Base-by-base conservation (phyloP, 1,284 basidiomycete genomes). In the Ganoderma meredithae region DNA sequence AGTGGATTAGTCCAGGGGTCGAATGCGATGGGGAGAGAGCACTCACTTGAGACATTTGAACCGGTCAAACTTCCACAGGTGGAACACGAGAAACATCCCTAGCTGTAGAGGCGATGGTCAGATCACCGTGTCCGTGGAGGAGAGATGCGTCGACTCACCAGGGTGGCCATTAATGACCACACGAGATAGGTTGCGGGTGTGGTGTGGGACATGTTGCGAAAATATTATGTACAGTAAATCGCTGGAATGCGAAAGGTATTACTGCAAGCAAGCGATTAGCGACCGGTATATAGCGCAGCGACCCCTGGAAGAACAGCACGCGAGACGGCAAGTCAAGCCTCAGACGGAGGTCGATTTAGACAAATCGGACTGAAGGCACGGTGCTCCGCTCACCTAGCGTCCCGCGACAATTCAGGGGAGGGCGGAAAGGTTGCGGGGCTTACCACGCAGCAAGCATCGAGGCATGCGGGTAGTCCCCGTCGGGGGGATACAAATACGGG, bases 31-130 rank as follows among this genome's bases (percentile, higher is more conserved):
- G 49, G 13, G 8, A n/a, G 7, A 25, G 8, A 36, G 39, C 25
- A 76, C 85, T 73, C 72, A 91, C 91, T 76, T 86, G 59, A 93
- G 76, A 76, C 91, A 93, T 72, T 84, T 87, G 81, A 94, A 94
- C 62, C 85, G 83, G 76, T 94, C 92, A 76, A 91, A 94, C 4
- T 88, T 89, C 90, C 90, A 94, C 52, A 94, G 79, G 76, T 94
- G 92, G 73, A 86, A 90, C 2, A 92, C 31, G 6, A 93, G 81
- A 76, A 94, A 93, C 5, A 74, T 71, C 4, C 84, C 85, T 5
- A 92, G 80, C 91, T 93, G 68, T 4, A n/a, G 19, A 31, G 31
- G 22, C 8, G 8, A 8, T 22, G 8, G 31, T 59, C 8, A 25
- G 66, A 31, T 36, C 31, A 10, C 22, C 13, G 15, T 56, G 9